These are phyloP conservation scores for Mucor circinelloides DNA, from an alignment of 371 early-diverging fungal genomes.

Conservation along the genomic window DNA sequence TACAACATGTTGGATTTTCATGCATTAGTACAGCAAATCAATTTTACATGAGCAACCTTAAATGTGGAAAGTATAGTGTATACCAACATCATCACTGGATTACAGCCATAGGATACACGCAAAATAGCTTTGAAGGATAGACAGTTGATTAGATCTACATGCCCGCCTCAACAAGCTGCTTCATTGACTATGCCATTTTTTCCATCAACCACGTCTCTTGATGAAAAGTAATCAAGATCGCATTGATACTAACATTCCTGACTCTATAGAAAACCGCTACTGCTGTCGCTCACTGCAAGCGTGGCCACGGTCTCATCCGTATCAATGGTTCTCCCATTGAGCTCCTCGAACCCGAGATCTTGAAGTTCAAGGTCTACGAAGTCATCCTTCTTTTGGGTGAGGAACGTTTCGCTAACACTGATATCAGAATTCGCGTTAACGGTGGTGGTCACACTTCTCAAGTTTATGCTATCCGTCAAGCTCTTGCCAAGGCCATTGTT, in stretches of 20 bases:
- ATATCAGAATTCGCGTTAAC: conserved; percentile 96
- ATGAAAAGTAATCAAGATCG: neutral
- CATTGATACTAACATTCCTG: neutral
- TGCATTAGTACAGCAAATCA: no score
- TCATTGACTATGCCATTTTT: neutral
- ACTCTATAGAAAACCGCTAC: conserved; percentile 96
- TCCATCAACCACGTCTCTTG: neutral
- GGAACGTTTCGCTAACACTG: conserved; percentile 95
- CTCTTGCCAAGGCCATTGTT: conserved; percentile 99
- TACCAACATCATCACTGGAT: no score
- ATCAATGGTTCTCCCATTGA: conserved; percentile 98
- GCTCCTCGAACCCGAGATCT: conserved; percentile 95
- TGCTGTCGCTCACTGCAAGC: conserved; percentile 98
- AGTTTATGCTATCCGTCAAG: conserved; percentile 99
- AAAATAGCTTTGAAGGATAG: no score
- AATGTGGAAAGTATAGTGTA: no score
- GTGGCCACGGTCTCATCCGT: conserved; percentile 90
- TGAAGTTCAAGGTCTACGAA: conserved; percentile 99
- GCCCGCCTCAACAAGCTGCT: no score
- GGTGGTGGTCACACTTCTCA: conserved; percentile 99
- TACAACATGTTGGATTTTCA: no score
- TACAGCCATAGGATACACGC: no score
- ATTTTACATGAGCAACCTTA: no score
- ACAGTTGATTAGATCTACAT: no score
- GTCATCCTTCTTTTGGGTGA: conserved; percentile 96